Evolutionary conservation across 805 yeast genomes (phyloP).

Genomic region (Candida wancherniae): DNA sequence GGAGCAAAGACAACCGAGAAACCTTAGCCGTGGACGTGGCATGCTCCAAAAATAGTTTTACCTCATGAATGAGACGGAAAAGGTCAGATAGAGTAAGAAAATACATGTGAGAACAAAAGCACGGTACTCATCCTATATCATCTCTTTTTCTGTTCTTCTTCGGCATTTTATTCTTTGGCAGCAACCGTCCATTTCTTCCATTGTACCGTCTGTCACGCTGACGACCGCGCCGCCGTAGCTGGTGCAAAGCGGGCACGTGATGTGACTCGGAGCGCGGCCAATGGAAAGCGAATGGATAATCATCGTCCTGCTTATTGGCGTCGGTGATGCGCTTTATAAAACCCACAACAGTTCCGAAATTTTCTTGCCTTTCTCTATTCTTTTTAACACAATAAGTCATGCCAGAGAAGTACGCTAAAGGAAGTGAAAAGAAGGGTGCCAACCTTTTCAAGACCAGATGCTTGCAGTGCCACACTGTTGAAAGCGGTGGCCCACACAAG

Average conservation of each 20-base stretch:
- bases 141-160: too few relatives aligned
- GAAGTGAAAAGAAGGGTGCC: conserved; percentile 78
- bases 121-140: too few relatives aligned
- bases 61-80: too few relatives aligned
- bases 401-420: conserved; percentile 45
- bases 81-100: too few relatives aligned
- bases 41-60: too few relatives aligned
- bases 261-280: conserved; percentile 9
- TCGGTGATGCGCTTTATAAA: conserved; percentile 10
- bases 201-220: background rate
- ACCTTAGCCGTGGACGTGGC: too few relatives aligned
- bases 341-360: conserved; percentile 5
- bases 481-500: conserved; percentile 94
- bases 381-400: conserved; percentile 16
- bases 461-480: conserved; percentile 97
- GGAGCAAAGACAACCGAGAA: too few relatives aligned
- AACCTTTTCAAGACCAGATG: conserved; percentile 98
- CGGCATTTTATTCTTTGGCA: too few relatives aligned
- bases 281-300: conserved; percentile 11
- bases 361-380: conserved; percentile 1
- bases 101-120: too few relatives aligned
- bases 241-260: conserved; percentile 5
- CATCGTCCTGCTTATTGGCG: conserved; percentile 16
- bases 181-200: too few relatives aligned
- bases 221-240: background rate